phyloP scores from a whole-genome alignment of 352 stramenopile genomes.

The Pythium angustatum region DNA sequence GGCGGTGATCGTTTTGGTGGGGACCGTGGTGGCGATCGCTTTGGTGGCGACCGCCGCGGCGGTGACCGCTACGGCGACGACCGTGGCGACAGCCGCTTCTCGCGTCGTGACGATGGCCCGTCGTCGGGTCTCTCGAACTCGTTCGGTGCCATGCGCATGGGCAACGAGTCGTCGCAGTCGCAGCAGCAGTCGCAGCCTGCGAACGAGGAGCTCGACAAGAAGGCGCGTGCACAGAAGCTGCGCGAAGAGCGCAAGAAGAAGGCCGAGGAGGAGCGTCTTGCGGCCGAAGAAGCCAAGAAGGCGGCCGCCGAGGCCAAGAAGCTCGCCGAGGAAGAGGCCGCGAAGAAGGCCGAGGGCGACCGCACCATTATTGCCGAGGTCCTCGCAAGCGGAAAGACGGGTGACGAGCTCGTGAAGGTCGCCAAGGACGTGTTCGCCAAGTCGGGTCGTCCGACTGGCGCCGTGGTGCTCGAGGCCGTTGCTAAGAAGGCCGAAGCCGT shows the following conservation, averaged over 20 bases:
- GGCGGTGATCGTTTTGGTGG: conserved; percentile 9
- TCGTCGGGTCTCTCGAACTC: conserved; percentile 37
- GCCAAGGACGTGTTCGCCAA: conserved; percentile 61
- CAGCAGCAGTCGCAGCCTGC: conserved; percentile 7
- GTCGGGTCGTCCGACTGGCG: conserved; percentile 41
- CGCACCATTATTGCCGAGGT: conserved; percentile 59
- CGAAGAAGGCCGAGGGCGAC: conserved; percentile 54
- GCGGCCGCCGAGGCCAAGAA: conserved; percentile 50
- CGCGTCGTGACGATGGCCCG: conserved; percentile 34
- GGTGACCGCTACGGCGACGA: conserved; percentile 20
- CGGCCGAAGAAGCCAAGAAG: conserved; percentile 64
- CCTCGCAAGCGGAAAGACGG: conserved; percentile 62
- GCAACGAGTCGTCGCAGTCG: conserved; percentile 17
- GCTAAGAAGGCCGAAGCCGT: conserved; percentile 54
- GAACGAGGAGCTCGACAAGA: conserved; percentile 47
- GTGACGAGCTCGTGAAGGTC: conserved; percentile 52
- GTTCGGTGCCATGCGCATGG: conserved; percentile 52
- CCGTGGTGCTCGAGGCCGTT: conserved; percentile 61
- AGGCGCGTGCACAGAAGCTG: conserved; percentile 55
- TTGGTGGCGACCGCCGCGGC: conserved; percentile 23
- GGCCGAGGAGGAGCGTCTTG: conserved; percentile 69
- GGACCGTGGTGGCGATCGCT: conserved; percentile 18
- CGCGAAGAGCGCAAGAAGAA: conserved; percentile 84
- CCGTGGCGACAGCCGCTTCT: conserved; percentile 17
- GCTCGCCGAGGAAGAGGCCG: conserved; percentile 44